Conservation (phyloP, 2,329 filamentous ascomycete genomes). For the Pseudohalonectria lignicola region DNA sequence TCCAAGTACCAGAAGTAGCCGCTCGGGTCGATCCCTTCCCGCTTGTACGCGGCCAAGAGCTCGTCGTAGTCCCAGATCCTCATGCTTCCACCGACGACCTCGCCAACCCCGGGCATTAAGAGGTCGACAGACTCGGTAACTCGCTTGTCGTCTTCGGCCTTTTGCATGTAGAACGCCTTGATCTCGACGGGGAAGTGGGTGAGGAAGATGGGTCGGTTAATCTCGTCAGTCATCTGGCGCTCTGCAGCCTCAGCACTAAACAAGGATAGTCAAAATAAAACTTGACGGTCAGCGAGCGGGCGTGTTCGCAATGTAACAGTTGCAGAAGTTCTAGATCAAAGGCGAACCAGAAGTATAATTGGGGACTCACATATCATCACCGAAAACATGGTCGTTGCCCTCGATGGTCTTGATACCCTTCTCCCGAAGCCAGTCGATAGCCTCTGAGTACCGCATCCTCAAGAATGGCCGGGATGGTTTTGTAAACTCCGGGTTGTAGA, state of each 20-base stretch:
- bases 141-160: slow-evolving; percentile 63
- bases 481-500: slow-evolving; percentile 85
- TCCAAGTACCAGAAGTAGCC: slow-evolving; percentile 99
- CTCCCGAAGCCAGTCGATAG: slow-evolving; percentile 90
- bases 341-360: too few species aligned
- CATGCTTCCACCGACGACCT: slow-evolving; percentile 96
- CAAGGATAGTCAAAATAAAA: too few species aligned
- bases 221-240: slow-evolving; percentile 91
- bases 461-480: slow-evolving; percentile 76
- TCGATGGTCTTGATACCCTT: slow-evolving; percentile 80
- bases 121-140: slow-evolving; percentile 89
- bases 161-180: slow-evolving; percentile 99
- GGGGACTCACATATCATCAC: slow-evolving; percentile 68
- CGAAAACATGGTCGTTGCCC: slow-evolving; percentile 78
- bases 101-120: slow-evolving; percentile 82
- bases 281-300: too few species aligned
- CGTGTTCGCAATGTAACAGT: too few species aligned
- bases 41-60: slow-evolving; percentile 77
- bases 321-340: too few species aligned
- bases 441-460: slow-evolving; percentile 90
- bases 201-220: slow-evolving; percentile 70
- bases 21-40: slow-evolving; percentile 71
- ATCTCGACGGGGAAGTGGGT: slow-evolving; percentile 96
- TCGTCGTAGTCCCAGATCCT: slow-evolving; percentile 88
- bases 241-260: slow-evolving; percentile 75